A percentile compares a stretch with the other conserved stretches of the same genome.
Evolutionary conservation across 306 rosid species (phyloP).

Genomic region (Vigna trinervia): DNA sequence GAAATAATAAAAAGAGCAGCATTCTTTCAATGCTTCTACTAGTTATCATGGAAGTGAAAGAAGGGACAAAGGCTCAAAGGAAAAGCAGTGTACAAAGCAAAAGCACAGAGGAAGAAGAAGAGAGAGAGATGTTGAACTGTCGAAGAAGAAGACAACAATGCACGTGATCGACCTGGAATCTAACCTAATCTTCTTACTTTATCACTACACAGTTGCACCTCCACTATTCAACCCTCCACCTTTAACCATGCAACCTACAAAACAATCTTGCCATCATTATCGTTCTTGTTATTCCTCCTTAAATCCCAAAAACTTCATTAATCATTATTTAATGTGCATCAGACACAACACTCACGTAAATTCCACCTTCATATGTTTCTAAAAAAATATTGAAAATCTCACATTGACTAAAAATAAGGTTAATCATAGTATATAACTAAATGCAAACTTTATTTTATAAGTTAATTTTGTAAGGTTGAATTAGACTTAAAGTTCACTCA

Average conservation of each 20-base stretch:
- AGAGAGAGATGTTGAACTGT: neutral
- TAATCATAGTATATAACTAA: no score
- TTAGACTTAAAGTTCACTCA: no score
- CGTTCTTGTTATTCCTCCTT: neutral
- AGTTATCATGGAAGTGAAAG: neutral
- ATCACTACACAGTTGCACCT: neutral
- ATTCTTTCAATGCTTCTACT: constrained; percentile 1
- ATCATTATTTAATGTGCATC: constrained; percentile 16
- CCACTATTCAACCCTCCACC: constrained; percentile 24
- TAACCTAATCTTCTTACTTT: constrained; percentile 6
- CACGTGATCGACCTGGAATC: constrained; percentile 40
- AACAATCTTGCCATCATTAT: neutral
- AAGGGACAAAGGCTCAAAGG: constrained; percentile 42
- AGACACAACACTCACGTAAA: neutral
- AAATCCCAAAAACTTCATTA: neutral
- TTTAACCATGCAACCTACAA: neutral
- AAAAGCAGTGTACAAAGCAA: neutral
- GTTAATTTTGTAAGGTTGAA: no score
- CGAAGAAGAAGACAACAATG: constrained; percentile 38
- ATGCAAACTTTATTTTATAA: no score
- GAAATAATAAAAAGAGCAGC: neutral
- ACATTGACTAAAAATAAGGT: no score
- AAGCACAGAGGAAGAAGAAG: no score
- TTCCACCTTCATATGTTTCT: no score
- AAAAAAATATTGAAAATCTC: no score